These are phyloP conservation scores for Plectosphaerella plurivora DNA, from an alignment of 2,329 filamentous ascomycete genomes.

Conservation along the genomic window DNA sequence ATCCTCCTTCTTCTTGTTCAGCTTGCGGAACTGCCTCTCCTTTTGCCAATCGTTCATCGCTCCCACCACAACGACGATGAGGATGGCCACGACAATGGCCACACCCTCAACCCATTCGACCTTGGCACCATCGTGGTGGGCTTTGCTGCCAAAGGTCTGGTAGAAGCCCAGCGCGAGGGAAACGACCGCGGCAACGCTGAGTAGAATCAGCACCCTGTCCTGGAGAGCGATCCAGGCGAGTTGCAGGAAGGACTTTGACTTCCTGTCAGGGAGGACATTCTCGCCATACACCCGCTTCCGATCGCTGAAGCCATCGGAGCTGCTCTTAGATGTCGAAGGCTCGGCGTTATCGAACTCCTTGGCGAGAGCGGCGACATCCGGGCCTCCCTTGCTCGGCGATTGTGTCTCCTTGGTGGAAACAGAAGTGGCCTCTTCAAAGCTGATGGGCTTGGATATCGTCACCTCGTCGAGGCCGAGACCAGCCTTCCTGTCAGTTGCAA, in stretches of 20 bases:
- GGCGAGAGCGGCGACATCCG: slow-evolving; percentile 9
- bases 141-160: slow-evolving; percentile 56
- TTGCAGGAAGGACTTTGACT: slow-evolving; percentile 64
- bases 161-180: slow-evolving; percentile 72
- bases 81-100: slow-evolving; percentile 73
- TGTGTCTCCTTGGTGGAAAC: slow-evolving; percentile 25
- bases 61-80: slow-evolving; percentile 71
- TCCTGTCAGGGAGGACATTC: slow-evolving; percentile 63
- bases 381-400: slow-evolving; percentile 13
- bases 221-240: slow-evolving; percentile 79
- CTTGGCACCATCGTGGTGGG: slow-evolving; percentile 41
- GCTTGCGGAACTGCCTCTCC: slow-evolving; percentile 73
- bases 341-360: slow-evolving; percentile 3
- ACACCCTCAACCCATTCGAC: slow-evolving; percentile 81
- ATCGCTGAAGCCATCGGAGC: slow-evolving; percentile 31
- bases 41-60: slow-evolving; percentile 82
- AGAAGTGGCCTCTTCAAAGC: slow-evolving; percentile 44
- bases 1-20: slow-evolving; percentile 78
- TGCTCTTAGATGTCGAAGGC: slow-evolving; percentile 1
- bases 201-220: slow-evolving; percentile 71
- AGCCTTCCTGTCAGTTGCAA: slow-evolving; percentile 40
- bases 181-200: slow-evolving; percentile 66
- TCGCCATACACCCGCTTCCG: slow-evolving; percentile 54
- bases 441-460: slow-evolving; percentile 33
- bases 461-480: slow-evolving; percentile 49